phyloP scores from a whole-genome alignment of 768 basidiomycete genomes.

The Melanogaster broomeanus region DNA sequence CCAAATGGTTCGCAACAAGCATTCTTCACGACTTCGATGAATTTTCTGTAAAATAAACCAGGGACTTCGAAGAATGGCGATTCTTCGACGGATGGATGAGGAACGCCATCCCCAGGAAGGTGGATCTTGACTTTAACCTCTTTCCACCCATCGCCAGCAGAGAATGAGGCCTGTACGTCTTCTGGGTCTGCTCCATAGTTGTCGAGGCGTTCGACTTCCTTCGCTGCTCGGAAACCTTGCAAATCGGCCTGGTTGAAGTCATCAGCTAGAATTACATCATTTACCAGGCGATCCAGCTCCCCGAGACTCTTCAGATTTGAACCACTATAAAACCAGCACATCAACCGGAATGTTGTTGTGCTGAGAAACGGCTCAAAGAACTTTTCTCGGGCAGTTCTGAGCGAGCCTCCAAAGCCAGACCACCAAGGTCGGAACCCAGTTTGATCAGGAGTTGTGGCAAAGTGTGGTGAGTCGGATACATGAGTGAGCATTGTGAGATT shows the following conservation, averaged over 20 bases:
- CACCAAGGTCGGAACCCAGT: not conserved
- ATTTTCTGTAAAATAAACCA: not conserved
- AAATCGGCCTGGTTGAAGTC: conserved; percentile 11
- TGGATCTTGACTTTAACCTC: not conserved
- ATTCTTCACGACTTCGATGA: not conserved
- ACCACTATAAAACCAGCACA: conserved; percentile 25
- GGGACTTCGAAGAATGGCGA: not conserved
- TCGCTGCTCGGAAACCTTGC: not conserved
- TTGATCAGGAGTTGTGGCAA: not conserved
- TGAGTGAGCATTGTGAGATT: not conserved
- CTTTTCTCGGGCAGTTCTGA: not conserved
- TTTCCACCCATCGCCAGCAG: not conserved
- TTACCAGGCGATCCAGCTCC: conserved; percentile 7
- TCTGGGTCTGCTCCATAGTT: not conserved
- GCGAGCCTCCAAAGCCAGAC: conserved; percentile 2
- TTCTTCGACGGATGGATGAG: not conserved
- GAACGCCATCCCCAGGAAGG: not conserved
- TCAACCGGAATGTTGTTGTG: conserved; percentile 8
- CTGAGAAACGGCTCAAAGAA: conserved; percentile 6
- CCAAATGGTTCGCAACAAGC: not conserved
- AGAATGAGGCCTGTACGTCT: not conserved
- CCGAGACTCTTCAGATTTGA: conserved; percentile 9
- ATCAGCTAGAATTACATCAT: conserved; percentile 4
- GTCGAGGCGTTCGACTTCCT: not conserved
- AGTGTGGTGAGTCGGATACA: not conserved